phyloP scores from a whole-genome alignment of 2,329 filamentous ascomycete genomes.

The Drechmeria coniospora region DNA sequence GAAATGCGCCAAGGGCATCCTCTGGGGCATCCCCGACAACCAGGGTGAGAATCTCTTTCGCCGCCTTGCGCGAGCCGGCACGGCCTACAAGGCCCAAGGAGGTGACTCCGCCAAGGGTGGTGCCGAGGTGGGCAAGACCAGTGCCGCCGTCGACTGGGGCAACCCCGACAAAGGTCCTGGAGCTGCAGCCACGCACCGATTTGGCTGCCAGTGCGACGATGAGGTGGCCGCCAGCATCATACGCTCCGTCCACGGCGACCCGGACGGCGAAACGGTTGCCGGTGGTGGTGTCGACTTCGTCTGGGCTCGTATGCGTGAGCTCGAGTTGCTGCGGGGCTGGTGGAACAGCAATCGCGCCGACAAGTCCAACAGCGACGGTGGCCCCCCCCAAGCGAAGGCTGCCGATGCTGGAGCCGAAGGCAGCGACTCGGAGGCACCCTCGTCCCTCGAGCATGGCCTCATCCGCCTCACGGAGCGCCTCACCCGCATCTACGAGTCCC shows the following conservation, averaged over 20 bases:
- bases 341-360: conserved; percentile 43
- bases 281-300: conserved; percentile 50
- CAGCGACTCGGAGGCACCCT: conserved; percentile 1
- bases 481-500: conserved; percentile 35
- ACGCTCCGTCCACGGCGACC: conserved; percentile 43
- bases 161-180: conserved; percentile 49
- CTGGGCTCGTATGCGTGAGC: conserved; percentile 49
- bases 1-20: conserved; percentile 84
- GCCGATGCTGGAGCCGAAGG: conserved; percentile 6
- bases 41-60: conserved; percentile 82
- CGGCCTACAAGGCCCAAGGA: conserved; percentile 45
- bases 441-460: conserved; percentile 30
- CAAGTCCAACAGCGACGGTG: conserved; percentile 17
- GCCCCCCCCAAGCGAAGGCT: conserved; percentile 12
- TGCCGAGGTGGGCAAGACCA: conserved; percentile 41
- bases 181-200: conserved; percentile 37
- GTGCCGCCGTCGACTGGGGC: conserved; percentile 80
- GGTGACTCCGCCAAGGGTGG: conserved; percentile 41
- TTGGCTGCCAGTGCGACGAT: conserved; percentile 44
- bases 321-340: conserved; percentile 51
- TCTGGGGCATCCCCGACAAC: conserved; percentile 68
- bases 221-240: conserved; percentile 39
- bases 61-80: conserved; percentile 51
- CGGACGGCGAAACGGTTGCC: conserved; percentile 39
- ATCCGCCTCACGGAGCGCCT: conserved; percentile 32